Conservation (phyloP, 495 filamentous ascomycete genomes). For the Sphaerosporella brunnea region DNA sequence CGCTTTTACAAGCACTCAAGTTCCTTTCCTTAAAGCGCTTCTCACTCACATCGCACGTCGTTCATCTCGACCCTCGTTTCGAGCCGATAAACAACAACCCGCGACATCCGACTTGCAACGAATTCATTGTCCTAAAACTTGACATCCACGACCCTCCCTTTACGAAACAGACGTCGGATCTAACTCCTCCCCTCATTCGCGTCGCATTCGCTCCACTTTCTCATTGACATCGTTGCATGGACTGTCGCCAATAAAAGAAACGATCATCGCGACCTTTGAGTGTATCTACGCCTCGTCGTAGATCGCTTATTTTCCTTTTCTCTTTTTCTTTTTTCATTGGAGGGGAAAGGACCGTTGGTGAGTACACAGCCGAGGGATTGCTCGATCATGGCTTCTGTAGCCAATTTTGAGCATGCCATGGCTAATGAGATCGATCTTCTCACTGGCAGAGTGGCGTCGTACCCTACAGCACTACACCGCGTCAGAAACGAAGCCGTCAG, state of each 20-base stretch:
- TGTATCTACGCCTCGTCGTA: slow-evolving; percentile 24
- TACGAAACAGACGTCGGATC: not conserved
- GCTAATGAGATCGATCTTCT: slow-evolving; percentile 23
- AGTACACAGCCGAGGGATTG: slow-evolving; percentile 17
- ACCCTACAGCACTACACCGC: slow-evolving; percentile 1
- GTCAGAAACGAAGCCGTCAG: slow-evolving; percentile 8
- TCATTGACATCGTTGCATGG: slow-evolving; percentile 16
- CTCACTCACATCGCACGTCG: slow-evolving; percentile 4
- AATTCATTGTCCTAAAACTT: not conserved
- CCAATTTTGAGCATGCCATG: slow-evolving; percentile 19
- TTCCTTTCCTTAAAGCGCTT: slow-evolving; percentile 7
- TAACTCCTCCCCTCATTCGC: not conserved
- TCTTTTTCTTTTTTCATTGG: slow-evolving; percentile 14
- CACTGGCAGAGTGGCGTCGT: slow-evolving; percentile 7
- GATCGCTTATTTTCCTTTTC: no score
- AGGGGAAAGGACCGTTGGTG: slow-evolving; percentile 17
- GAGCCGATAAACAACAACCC: slow-evolving; percentile 5
- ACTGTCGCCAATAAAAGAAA: slow-evolving; percentile 15
- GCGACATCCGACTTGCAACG: not conserved
- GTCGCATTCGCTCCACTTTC: not conserved
- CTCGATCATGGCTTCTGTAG: slow-evolving; percentile 20
- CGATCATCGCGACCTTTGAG: not conserved
- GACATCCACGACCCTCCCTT: not conserved
- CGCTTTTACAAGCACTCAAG: slow-evolving; percentile 8
- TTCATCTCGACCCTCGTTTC: slow-evolving; percentile 6